A percentile compares a stretch with the other conserved stretches of the same genome.
Conservation (phyloP, 2,329 filamentous ascomycete genomes). For the Fusarium equiseti region DNA sequence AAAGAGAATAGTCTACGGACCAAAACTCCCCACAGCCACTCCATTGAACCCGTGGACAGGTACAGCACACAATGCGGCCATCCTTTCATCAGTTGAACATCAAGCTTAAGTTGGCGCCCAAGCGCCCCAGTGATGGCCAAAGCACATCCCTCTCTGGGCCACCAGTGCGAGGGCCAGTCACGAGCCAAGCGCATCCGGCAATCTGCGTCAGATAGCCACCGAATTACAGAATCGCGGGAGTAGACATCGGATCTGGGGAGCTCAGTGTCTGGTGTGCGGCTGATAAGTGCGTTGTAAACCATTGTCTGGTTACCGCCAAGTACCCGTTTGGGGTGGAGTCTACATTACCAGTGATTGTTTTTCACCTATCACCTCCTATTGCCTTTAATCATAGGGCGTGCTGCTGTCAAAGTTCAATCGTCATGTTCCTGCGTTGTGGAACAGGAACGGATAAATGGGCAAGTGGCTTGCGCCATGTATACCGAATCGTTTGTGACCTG, state of each 20-base stretch:
- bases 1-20: neutral
- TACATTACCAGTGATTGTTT: neutral
- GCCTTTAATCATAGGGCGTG: constrained; percentile 4
- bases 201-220: constrained; percentile 13
- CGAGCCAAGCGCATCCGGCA: constrained; percentile 12
- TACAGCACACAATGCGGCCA: neutral
- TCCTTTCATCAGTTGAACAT: neutral
- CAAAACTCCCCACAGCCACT: neutral
- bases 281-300: constrained; percentile 7
- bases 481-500: constrained; percentile 14
- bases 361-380: neutral
- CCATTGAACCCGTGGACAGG: neutral
- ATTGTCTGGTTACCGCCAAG: neutral
- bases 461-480: constrained; percentile 7
- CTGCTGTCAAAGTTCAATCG: neutral
- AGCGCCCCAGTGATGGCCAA: neutral
- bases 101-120: constrained; percentile 12
- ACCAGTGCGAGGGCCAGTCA: constrained; percentile 29
- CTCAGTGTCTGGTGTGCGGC: neutral
- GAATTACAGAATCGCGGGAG: constrained; percentile 9
- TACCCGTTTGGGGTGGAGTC: neutral
- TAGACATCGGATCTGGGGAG: neutral
- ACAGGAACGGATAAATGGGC: neutral
- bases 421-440: constrained; percentile 1
- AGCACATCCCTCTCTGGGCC: constrained; percentile 14